Percentiles rank a stretch among this genome's conserved stretches.
Evolutionary conservation across 441 rosid species (phyloP).

Genomic region (Pelargonium citronellum): DNA sequence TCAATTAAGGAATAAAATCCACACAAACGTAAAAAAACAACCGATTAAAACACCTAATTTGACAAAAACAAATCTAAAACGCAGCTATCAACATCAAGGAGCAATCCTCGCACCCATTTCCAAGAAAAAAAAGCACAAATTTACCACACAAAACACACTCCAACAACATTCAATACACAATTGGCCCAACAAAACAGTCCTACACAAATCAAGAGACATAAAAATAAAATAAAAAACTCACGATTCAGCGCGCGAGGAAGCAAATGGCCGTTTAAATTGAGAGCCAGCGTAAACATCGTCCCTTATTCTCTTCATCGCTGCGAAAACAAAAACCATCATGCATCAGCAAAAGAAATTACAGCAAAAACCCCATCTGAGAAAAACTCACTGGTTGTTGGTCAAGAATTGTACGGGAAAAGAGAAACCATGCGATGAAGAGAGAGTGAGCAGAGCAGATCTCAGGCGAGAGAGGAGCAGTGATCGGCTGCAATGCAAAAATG

Average conservation of each 20-base stretch:
- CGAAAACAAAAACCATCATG: background rate
- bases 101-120: background rate
- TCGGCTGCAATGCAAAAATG: background rate
- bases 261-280: constrained; percentile 5
- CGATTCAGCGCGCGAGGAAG: constrained; percentile 6
- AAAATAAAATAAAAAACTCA: background rate
- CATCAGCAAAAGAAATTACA: background rate
- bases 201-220: background rate
- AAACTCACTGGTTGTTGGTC: background rate
- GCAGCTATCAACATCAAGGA: background rate
- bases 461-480: background rate
- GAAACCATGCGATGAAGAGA: constrained; percentile 5
- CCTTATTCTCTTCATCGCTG: constrained; percentile 9
- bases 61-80: background rate
- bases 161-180: background rate
- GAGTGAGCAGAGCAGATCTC: constrained; percentile 5
- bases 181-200: background rate
- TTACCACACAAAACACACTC: background rate
- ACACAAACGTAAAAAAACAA: background rate
- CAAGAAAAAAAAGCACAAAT: background rate
- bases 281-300: constrained; percentile 7
- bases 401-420: background rate
- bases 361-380: background rate
- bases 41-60: background rate
- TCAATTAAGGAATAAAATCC: background rate